Base-by-base conservation (phyloP, 2,329 filamentous ascomycete species). In the Aureobasidium sp. region DNA sequence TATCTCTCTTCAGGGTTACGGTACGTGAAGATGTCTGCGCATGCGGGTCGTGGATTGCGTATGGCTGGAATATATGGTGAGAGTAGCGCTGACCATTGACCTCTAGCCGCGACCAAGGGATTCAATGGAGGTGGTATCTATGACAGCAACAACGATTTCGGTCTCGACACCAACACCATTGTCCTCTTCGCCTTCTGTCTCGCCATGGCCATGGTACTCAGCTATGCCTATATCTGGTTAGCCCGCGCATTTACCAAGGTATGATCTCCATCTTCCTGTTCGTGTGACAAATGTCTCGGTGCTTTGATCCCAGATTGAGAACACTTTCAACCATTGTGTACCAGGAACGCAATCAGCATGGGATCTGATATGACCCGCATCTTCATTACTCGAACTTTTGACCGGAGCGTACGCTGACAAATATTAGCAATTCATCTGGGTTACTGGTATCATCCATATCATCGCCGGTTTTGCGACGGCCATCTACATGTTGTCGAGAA, bases 391-490 rank as follows among this genome's bases (percentile, higher is more conserved):
- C 25, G 21, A 6, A 25, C 10, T 19, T 5, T 45, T 13, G 21
- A 23, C 11, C 9, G 5, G 9, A 40, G 9, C 23, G 25, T 21
- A 37, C 38, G 23, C 60, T 71, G 33, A 70, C 70, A 49, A 23
- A 27, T 11, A 95, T 8, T 23, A 94, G 75, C 84, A 90, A 69
- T 91, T 96, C 67, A 95, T 96, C 70, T 96, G 90, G 89, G 83
- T 91, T 40, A 95, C 91, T 0, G 90, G 90, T 13, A 93, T 96
- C 55, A 78, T 95, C 60, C 95, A 96, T 73, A 88, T 96, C 67
- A 76, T 87, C 59, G 87, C 90, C 67, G 90, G 89, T 0, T 77
- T 96, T n/a, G 92, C 83, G 1, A 95, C 90, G 0, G 90, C 89
- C 10, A 85, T 93, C 57, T 95, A 91, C 74, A 95, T 95, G 78